phyloP scores from a whole-genome alignment of 352 stramenopile genomes.

The Peronospora destructor region DNA sequence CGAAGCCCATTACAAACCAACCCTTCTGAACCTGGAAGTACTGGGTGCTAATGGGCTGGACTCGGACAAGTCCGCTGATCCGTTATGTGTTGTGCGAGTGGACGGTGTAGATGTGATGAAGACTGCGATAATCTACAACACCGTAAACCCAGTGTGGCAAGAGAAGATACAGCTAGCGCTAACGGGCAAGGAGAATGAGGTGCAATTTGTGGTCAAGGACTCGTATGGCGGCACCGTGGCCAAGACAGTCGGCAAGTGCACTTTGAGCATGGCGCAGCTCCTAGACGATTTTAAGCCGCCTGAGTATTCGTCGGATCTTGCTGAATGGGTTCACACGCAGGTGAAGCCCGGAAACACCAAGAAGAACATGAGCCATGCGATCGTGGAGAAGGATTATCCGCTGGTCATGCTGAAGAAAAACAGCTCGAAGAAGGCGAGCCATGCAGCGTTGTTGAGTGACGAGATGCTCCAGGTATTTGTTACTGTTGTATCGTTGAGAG shows the following conservation, averaged over 20 bases:
- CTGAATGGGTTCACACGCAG: slow-evolving; percentile 74
- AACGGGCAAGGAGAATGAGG: slow-evolving; percentile 43
- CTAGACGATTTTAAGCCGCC: slow-evolving; percentile 73
- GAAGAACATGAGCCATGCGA: slow-evolving; percentile 73
- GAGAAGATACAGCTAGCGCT: slow-evolving; percentile 60
- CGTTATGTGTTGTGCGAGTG: slow-evolving; percentile 64
- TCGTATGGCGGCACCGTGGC: slow-evolving; percentile 74
- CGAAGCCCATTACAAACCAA: slow-evolving; percentile 52
- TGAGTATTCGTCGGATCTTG: slow-evolving; percentile 63
- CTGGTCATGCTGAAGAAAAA: slow-evolving; percentile 61
- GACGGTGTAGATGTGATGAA: slow-evolving; percentile 62
- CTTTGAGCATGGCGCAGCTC: slow-evolving; percentile 64
- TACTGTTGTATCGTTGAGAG: slow-evolving; percentile 45
- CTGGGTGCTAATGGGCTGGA: slow-evolving; percentile 64
- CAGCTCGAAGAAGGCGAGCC: slow-evolving; percentile 24
- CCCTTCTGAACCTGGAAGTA: slow-evolving; percentile 55
- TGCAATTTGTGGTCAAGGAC: slow-evolving; percentile 81
- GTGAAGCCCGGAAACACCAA: slow-evolving; percentile 71
- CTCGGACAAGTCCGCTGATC: slow-evolving; percentile 71
- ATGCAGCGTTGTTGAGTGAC: slow-evolving; percentile 31
- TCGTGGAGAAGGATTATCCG: slow-evolving; percentile 75
- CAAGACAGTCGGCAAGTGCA: slow-evolving; percentile 71
- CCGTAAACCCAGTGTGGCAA: slow-evolving; percentile 74
- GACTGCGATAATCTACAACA: slow-evolving; percentile 81
- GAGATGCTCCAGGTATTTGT: slow-evolving; percentile 70